phyloP scores from a whole-genome alignment of 306 rosid species.

The Pterocarpus macrocarpus region DNA sequence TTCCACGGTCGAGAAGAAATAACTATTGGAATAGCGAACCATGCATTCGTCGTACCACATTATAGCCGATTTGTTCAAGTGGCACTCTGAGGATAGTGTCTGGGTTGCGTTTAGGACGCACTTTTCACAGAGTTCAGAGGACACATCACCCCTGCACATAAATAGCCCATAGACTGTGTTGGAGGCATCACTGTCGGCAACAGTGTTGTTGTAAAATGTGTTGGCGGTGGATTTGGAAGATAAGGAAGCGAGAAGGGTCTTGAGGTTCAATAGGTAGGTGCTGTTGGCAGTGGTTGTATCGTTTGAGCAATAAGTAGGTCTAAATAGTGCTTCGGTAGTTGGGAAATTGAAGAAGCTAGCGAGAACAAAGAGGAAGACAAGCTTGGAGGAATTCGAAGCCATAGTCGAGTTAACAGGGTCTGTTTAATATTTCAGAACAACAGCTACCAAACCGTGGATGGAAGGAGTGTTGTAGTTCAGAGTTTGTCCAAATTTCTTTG shows the following conservation, averaged over 20 bases:
- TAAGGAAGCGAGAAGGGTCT: background rate
- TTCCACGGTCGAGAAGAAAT: no score
- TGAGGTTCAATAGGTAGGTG: background rate
- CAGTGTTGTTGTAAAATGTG: conserved; percentile 11
- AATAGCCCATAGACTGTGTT: no score
- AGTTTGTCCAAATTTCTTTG: no score
- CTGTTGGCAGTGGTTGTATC: background rate
- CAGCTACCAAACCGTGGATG: no score
- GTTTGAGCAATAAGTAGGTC: background rate
- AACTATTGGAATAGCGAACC: no score
- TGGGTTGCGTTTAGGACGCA: background rate
- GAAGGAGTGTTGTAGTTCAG: no score
- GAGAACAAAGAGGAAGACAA: background rate
- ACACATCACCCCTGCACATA: no score
- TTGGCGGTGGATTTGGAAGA: background rate
- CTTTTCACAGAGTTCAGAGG: no score
- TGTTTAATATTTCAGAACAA: no score
- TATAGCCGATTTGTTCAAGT: background rate
- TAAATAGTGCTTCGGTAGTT: background rate
- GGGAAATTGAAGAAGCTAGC: background rate
- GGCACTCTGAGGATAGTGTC: background rate
- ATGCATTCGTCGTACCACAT: no score
- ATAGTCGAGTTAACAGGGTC: no score
- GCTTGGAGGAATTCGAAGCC: background rate
- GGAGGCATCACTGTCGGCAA: no score